Evolutionary conservation across 2,329 filamentous ascomycete species (phyloP), one percentile per base, ranked within the genome.

Genomic region (Diplocarpon mali): DNA sequence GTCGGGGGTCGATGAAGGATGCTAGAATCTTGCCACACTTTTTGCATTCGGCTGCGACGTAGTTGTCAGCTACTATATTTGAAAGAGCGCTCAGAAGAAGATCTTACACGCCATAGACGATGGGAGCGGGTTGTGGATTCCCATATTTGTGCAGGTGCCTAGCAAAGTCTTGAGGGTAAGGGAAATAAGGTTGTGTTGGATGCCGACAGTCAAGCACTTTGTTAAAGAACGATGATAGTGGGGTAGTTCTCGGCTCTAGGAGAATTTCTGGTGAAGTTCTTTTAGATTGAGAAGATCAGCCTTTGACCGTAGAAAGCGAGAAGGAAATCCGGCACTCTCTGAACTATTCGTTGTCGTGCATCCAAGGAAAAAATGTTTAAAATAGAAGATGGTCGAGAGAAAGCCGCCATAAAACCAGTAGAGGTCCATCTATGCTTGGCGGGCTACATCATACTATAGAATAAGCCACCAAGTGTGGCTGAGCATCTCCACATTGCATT

Each of bases 11-110:
- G 63, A 96, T 77, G 64, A 98, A 98, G 11, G 89, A 94, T 37
- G 85, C 78, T 56, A 98, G 76, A 60, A 96, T 96, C 72, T 94
- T 95, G 62, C 85, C 85, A 63, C 88, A 92, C 69, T 98, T 98
- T 66, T 84, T 92, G 70, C 92, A 96, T 70, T 98, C 92, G 70
- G 87, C 90, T 95, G 66, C 34, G 31, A 45, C 39, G 45, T 45
- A 45, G 41, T 20, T 45, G 43, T 52, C 30, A 52, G 51, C 38
- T 43, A 27, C 15, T 34, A 24, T 43, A 27, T 3, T 15, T n/a
- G 27, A n/a, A 9, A 4, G 6, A 20, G 8, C 16, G 37, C 11
- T 35, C n/a, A 35, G 9, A 42, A 11, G 37, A 10, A 30, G 10
- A 46, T 75, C 78, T 73, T 73, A 82, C 78, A 80, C 64, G 76